Evolutionary conservation across 2,329 filamentous ascomycete species (phyloP).

Genomic region (Rutstroemia sp.): DNA sequence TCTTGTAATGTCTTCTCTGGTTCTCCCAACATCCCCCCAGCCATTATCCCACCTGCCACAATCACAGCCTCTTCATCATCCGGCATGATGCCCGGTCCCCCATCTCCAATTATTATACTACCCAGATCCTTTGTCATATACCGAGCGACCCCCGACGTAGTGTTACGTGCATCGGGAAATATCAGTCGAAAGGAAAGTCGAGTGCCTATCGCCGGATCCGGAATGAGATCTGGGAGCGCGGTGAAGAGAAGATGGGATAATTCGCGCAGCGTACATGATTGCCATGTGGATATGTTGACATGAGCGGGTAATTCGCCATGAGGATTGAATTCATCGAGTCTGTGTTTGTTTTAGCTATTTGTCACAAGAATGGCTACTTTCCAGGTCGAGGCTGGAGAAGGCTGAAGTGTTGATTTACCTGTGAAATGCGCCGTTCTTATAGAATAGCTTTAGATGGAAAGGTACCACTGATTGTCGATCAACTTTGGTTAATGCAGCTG

Average conservation of each 20-base stretch:
- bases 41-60: slow-evolving; percentile 25
- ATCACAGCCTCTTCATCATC: slow-evolving; percentile 33
- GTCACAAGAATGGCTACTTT: not conserved
- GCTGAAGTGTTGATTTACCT: slow-evolving; percentile 38
- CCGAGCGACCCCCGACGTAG: slow-evolving; percentile 38
- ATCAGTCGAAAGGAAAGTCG: slow-evolving; percentile 83
- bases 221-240: slow-evolving; percentile 61
- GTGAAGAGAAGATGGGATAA: slow-evolving; percentile 70
- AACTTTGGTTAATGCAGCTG: slow-evolving; percentile 33
- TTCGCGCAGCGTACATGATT: slow-evolving; percentile 71
- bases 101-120: slow-evolving; percentile 67
- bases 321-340: slow-evolving; percentile 60
- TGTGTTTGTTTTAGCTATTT: slow-evolving; percentile 28
- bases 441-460: slow-evolving; percentile 82
- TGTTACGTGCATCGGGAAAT: slow-evolving; percentile 56
- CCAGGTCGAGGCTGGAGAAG: slow-evolving; percentile 9
- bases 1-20: slow-evolving; percentile 69
- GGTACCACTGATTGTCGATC: slow-evolving; percentile 68
- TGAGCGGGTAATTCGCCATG: slow-evolving; percentile 52
- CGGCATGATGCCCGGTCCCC: slow-evolving; percentile 36
- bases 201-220: slow-evolving; percentile 69
- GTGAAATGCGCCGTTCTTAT: slow-evolving; percentile 66
- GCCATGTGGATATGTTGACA: slow-evolving; percentile 81
- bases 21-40: slow-evolving; percentile 44
- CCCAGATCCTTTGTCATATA: slow-evolving; percentile 79